Conservation (phyloP, 768 basidiomycete genomes). For the Mycena belliarum region DNA sequence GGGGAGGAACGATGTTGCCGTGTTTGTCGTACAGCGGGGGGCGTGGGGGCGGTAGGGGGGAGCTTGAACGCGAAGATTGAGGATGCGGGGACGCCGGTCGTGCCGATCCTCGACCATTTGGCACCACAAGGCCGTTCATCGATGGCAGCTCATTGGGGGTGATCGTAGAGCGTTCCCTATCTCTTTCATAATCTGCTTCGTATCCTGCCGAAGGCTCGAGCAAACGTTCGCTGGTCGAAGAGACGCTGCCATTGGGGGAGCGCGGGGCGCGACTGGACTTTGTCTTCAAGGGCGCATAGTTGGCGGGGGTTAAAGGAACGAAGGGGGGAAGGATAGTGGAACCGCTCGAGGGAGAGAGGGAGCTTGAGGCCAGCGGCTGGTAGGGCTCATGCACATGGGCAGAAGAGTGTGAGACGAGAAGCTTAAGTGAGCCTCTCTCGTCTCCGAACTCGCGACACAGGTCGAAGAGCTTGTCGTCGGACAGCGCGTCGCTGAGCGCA, state of each 20-base stretch:
- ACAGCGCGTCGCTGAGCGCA: constrained; percentile 72
- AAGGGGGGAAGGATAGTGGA: constrained; percentile 54
- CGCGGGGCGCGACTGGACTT: constrained; percentile 51
- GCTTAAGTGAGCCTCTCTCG: constrained; percentile 77
- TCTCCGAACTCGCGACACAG: constrained; percentile 77
- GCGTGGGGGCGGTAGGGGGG: constrained; percentile 35
- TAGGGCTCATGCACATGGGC: constrained; percentile 59
- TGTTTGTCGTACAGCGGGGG: constrained; percentile 33
- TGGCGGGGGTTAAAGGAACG: constrained; percentile 23
- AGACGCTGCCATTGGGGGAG: constrained; percentile 69
- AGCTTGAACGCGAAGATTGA: constrained; percentile 27
- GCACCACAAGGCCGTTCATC: constrained; percentile 27
- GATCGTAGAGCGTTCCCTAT: constrained; percentile 33
- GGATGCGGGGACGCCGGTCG: constrained; percentile 40
- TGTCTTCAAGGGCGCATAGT: constrained; percentile 49
- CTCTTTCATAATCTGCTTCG: constrained; percentile 69
- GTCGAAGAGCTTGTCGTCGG: constrained; percentile 67
- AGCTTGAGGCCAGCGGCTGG: constrained; percentile 32
- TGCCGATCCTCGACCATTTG: constrained; percentile 31
- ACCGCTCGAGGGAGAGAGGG: constrained; percentile 36
- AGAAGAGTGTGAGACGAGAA: constrained; percentile 72
- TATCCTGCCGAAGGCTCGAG: constrained; percentile 62
- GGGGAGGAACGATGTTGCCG: constrained; percentile 27
- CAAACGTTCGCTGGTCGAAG: constrained; percentile 64
- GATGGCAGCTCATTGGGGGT: not conserved